Conservation (phyloP, 345 rosid species). For the Euphorbia tirucalli region DNA sequence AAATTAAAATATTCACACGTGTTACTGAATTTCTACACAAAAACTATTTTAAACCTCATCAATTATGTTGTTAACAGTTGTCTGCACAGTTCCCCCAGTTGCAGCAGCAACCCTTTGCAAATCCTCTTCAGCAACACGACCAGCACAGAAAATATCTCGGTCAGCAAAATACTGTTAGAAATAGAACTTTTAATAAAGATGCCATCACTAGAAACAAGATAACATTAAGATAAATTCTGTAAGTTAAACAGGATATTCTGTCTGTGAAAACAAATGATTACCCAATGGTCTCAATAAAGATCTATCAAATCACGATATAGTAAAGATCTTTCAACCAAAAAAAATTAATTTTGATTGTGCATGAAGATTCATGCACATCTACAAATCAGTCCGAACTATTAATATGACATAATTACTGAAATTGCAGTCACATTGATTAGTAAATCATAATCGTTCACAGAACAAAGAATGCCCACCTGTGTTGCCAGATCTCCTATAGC, state of each 20-base stretch:
- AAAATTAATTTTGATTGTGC: not conserved
- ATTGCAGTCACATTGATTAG: not conserved
- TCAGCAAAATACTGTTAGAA: constrained; percentile 91
- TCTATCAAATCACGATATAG: not conserved
- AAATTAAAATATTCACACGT: not conserved
- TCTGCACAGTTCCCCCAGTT: constrained; percentile 95
- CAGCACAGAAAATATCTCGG: constrained; percentile 98
- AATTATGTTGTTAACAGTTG: constrained; percentile 89
- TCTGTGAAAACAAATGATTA: not conserved
- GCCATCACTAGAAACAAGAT: not conserved
- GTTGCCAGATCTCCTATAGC: constrained; percentile 99
- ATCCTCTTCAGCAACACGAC: constrained; percentile 97
- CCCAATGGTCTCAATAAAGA: not conserved
- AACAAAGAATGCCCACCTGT: constrained; percentile 50
- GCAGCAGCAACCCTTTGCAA: constrained; percentile 95
- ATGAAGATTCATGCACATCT: not conserved
- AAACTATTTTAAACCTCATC: constrained; percentile 54
- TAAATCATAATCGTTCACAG: not conserved
- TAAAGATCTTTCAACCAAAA: not conserved
- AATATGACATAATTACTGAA: not conserved
- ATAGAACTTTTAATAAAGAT: not conserved
- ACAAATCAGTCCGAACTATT: not conserved
- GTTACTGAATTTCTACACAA: not conserved
- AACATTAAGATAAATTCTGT: too few relatives aligned
- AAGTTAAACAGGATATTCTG: not conserved